These are phyloP conservation scores for Hevea brasiliensis DNA, from an alignment of 345 rosid genomes.

Conservation along the genomic window DNA sequence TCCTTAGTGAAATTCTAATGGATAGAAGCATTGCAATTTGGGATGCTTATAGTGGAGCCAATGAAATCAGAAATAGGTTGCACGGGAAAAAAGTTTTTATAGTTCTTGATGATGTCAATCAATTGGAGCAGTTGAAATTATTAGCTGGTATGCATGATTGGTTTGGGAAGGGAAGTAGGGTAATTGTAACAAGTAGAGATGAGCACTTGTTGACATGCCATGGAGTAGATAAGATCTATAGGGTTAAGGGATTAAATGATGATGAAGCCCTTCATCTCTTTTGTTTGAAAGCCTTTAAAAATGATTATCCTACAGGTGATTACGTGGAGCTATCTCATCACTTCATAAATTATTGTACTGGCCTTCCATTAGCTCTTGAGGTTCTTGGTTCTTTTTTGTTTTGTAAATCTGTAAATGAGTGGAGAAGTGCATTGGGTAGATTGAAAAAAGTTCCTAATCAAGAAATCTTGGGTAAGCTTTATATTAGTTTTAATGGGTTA, in stretches of 20 bases:
- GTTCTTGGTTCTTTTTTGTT: constrained; percentile 15
- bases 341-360: background rate
- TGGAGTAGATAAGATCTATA: constrained; percentile 9
- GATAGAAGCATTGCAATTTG: background rate
- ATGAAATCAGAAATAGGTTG: constrained; percentile 3
- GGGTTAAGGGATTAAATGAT: background rate
- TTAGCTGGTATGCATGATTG: constrained; percentile 17
- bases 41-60: background rate
- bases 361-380: constrained; percentile 20
- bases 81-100: background rate
- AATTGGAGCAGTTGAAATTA: background rate
- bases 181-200: constrained; percentile 10
- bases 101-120: constrained; percentile 17
- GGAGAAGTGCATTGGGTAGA: constrained; percentile 7
- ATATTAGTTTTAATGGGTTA: constrained; percentile 15
- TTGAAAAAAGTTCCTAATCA: constrained; percentile 6
- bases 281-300: constrained; percentile 1
- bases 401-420: background rate
- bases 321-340: background rate
- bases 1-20: constrained; percentile 6
- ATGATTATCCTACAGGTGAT: background rate
- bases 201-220: background rate
- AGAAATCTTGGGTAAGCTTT: constrained; percentile 7
- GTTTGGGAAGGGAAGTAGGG: constrained; percentile 17
- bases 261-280: constrained; percentile 9